A percentile compares a stretch with the other conserved stretches of the same genome.
phyloP scores from a whole-genome alignment of 495 filamentous ascomycete species.

The Xylaria longipes region DNA sequence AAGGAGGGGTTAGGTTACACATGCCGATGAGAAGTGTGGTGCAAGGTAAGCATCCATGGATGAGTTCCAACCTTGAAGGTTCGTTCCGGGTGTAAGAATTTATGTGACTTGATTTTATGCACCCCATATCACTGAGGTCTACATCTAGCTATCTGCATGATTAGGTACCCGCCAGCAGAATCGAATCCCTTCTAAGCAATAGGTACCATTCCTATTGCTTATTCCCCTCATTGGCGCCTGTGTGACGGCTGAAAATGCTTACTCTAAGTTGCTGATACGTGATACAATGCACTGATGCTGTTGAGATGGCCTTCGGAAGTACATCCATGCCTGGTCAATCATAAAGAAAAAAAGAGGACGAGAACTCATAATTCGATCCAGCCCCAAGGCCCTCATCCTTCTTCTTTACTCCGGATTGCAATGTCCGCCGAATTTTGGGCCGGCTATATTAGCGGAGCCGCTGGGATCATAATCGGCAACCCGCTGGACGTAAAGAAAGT shows the following conservation, averaged over 20 bases:
- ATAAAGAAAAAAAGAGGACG: not conserved
- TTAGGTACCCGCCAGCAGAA: not conserved
- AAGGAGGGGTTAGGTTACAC: slow-evolving; percentile 15
- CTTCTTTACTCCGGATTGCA: not conserved
- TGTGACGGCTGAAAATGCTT: not conserved
- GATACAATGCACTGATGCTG: not conserved
- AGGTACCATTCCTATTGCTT: not conserved
- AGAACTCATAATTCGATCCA: not conserved
- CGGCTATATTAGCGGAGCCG: slow-evolving; percentile 82
- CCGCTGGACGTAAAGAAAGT: slow-evolving; percentile 89
- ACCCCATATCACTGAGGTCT: not conserved
- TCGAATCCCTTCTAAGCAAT: not conserved
- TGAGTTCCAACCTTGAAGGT: no score
- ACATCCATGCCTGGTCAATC: not conserved
- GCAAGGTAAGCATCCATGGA: not conserved
- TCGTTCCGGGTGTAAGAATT: not conserved
- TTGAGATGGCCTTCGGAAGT: not conserved
- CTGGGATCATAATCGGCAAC: slow-evolving; percentile 85
- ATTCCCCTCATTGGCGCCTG: not conserved
- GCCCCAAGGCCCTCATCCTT: not conserved
- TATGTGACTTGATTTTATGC: slow-evolving; percentile 5
- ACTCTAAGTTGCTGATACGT: not conserved
- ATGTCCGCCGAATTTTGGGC: slow-evolving; percentile 90
- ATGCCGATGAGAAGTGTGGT: not conserved
- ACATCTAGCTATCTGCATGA: not conserved